Percentiles rank a stretch among this genome's conserved stretches.
These are phyloP conservation scores for Aspergillus caelatus DNA, from an alignment of 2,329 filamentous ascomycete species.

Conservation along the genomic window DNA sequence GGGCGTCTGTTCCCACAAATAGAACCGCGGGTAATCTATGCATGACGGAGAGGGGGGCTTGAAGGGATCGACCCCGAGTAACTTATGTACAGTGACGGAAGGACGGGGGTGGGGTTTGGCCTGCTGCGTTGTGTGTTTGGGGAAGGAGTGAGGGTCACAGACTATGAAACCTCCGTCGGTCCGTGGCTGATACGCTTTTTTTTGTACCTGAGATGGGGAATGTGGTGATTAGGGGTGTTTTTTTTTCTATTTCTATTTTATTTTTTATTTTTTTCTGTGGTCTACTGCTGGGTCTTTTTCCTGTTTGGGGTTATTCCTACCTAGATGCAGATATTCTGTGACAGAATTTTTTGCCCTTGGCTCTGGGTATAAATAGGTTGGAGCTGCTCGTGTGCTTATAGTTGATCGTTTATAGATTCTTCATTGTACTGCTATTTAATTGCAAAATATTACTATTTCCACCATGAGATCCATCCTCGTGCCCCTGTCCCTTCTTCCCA, in stretches of 20 bases:
- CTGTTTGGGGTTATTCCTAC: neutral
- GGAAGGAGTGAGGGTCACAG: neutral
- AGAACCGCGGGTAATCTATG: neutral
- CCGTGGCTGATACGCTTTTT: neutral
- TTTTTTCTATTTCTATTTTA: neutral
- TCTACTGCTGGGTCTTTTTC: neutral
- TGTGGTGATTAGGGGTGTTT: neutral
- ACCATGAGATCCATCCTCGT: constrained; percentile 26
- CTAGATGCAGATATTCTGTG: neutral
- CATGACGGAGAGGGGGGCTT: neutral
- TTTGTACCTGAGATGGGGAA: neutral
- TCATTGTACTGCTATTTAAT: neutral
- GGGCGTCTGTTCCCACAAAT: neutral
- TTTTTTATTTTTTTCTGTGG: neutral
- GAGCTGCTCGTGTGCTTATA: neutral
- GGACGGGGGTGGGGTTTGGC: neutral
- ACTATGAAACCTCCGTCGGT: neutral
- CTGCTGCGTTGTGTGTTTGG: neutral
- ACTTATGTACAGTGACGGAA: neutral
- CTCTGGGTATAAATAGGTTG: neutral
- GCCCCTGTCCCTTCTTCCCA: constrained; percentile 26
- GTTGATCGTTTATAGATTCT: neutral
- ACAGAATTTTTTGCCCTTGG: neutral
- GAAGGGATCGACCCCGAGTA: neutral
- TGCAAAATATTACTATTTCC: neutral